Evolutionary conservation across 2,329 filamentous ascomycete species (phyloP).

Genomic region (Xylariaceae sp.): DNA sequence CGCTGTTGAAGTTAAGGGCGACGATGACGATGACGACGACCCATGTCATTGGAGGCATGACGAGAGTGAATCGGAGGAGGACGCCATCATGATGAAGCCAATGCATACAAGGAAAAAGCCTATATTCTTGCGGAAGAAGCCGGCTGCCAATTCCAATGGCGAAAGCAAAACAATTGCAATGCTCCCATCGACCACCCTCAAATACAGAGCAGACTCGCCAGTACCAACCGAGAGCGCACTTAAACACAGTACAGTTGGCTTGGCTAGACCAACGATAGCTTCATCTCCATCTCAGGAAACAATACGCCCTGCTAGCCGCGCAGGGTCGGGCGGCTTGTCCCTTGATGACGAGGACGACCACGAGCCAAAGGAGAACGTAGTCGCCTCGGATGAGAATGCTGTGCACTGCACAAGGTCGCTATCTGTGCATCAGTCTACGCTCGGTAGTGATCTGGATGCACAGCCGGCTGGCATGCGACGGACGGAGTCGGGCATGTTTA

Average conservation of each 20-base stretch:
- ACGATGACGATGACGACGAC: slow-evolving; percentile 69
- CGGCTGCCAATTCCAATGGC: slow-evolving; percentile 43
- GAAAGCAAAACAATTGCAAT: slow-evolving; percentile 87
- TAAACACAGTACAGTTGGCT: slow-evolving; percentile 54
- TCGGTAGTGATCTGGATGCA: slow-evolving; percentile 47
- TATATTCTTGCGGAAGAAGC: slow-evolving; percentile 46
- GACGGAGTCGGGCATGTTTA: slow-evolving; percentile 85
- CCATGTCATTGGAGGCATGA: slow-evolving; percentile 36
- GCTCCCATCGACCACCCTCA: slow-evolving; percentile 82
- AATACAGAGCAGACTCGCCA: slow-evolving; percentile 75
- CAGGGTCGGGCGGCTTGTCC: slow-evolving; percentile 63
- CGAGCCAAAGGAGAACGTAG: slow-evolving; percentile 27
- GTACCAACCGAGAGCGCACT: slow-evolving; percentile 61
- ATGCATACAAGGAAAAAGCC: slow-evolving; percentile 56
- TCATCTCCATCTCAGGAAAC: slow-evolving; percentile 83
- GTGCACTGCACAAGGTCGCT: slow-evolving; percentile 18
- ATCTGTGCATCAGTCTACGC: slow-evolving; percentile 47
- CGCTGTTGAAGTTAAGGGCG: slow-evolving; percentile 81
- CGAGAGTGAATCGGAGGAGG: slow-evolving; percentile 71
- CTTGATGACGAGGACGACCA: slow-evolving; percentile 57
- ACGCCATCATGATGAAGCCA: slow-evolving; percentile 78
- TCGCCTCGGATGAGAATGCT: slow-evolving; percentile 5
- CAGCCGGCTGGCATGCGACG: slow-evolving; percentile 66
- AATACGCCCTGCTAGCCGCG: slow-evolving; percentile 66
- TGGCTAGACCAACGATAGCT: slow-evolving; percentile 54